phyloP scores from a whole-genome alignment of 371 early-diverging fungal species.

The Parasitella parasitica region DNA sequence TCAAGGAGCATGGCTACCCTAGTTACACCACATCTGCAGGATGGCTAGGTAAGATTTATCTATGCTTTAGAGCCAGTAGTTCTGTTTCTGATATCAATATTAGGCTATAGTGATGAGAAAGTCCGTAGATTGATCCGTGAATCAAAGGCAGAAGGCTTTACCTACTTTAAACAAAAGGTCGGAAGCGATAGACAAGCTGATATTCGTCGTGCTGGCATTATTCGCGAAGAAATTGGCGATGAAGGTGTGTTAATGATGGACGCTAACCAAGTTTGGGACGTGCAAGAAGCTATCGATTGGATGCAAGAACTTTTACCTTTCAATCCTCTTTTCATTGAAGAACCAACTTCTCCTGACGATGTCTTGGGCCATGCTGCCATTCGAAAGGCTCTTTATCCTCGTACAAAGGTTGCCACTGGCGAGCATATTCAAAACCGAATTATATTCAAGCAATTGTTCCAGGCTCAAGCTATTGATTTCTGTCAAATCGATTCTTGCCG shows the following conservation, averaged over 20 bases:
- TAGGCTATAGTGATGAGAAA: slow-evolving; percentile 55
- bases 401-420: slow-evolving; percentile 50
- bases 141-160: slow-evolving; percentile 47
- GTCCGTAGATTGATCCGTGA: slow-evolving; percentile 41
- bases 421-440: slow-evolving; percentile 56
- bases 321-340: slow-evolving; percentile 57
- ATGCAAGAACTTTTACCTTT: slow-evolving; percentile 52
- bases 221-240: slow-evolving; percentile 54
- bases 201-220: slow-evolving; percentile 49
- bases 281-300: slow-evolving; percentile 54
- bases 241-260: slow-evolving; percentile 56
- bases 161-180: slow-evolving; percentile 55
- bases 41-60: slow-evolving; percentile 46
- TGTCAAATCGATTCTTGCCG: slow-evolving; percentile 56
- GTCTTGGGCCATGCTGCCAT: slow-evolving; percentile 52
- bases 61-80: neutral
- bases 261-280: slow-evolving; percentile 62
- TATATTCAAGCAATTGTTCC: slow-evolving; percentile 55
- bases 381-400: slow-evolving; percentile 51
- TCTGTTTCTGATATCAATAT: neutral
- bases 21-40: slow-evolving; percentile 55
- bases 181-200: slow-evolving; percentile 46
- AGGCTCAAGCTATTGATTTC: slow-evolving; percentile 51
- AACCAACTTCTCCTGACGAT: slow-evolving; percentile 57
- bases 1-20: slow-evolving; percentile 44